Percentiles rank a stretch among this genome's conserved stretches.
Conservation (phyloP, 1,139 yeast species). For the Fermentozyma sake region DNA sequence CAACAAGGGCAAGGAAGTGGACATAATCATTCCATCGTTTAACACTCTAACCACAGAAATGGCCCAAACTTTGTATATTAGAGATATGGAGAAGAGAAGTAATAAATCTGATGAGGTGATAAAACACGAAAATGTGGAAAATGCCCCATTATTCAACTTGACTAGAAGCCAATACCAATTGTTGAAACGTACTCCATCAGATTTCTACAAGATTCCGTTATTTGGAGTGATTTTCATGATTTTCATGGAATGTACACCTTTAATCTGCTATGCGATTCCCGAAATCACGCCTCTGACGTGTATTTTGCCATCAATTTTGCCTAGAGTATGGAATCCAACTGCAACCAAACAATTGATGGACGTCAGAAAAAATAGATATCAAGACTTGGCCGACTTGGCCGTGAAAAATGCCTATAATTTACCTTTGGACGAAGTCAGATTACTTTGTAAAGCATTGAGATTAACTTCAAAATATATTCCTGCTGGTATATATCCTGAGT, state of each 20-base stretch:
- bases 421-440: slow-evolving; percentile 29
- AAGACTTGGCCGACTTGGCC: slow-evolving; percentile 18
- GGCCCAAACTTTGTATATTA: slow-evolving; percentile 33
- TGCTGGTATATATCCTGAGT: slow-evolving; percentile 29
- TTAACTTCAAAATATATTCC: slow-evolving; percentile 41
- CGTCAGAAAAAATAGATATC: slow-evolving; percentile 1
- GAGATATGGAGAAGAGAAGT: slow-evolving; percentile 22
- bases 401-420: slow-evolving; percentile 43
- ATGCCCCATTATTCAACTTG: slow-evolving; percentile 28
- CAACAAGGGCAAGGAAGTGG: slow-evolving; percentile 20
- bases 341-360: slow-evolving; percentile 4
- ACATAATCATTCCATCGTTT: slow-evolving; percentile 24
- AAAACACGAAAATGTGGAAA: slow-evolving; percentile 2
- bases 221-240: slow-evolving; percentile 56
- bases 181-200: slow-evolving; percentile 53
- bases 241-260: slow-evolving; percentile 62
- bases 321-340: slow-evolving; percentile 28
- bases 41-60: slow-evolving; percentile 26
- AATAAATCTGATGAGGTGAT: slow-evolving; percentile 11
- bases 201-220: slow-evolving; percentile 55
- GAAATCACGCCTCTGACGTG: slow-evolving; percentile 69
- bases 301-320: slow-evolving; percentile 48
- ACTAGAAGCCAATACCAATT: slow-evolving; percentile 52
- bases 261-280: slow-evolving; percentile 56
- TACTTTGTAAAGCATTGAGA: slow-evolving; percentile 31